Evolutionary conservation across 352 stramenopile genomes (phyloP), one percentile per base, ranked within the genome.

Genomic region (Phytophthora nicotianae): DNA sequence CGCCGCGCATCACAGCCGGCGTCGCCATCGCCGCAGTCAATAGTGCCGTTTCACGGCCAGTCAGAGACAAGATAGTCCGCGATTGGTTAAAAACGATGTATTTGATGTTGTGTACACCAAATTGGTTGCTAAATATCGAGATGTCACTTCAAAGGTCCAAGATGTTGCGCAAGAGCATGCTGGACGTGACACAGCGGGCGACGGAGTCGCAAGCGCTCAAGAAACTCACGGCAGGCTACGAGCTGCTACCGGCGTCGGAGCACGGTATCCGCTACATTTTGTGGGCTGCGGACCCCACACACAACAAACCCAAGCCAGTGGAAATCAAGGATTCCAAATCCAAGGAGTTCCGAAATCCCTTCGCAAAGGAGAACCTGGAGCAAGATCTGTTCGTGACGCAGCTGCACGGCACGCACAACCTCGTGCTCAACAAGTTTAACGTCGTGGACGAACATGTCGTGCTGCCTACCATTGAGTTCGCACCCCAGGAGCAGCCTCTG

Each of bases 371-470:
- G 45, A 75, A 90, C 43, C 58, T 92, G 14, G 86, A 94, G 56
- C 54, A 73, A 21, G 86, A 92, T 52, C 56, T 94, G 8, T 89
- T 91, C 35, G 57, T 94, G 19, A 62, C 67, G 23, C 74, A 79
- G 42, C 57, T 94, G 24, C 72, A 91, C 50, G 80, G 62, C 42
- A 86, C 81, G 23, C 83, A 94, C 69, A 90, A 91, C 68, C 72
- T 94, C 52, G 74, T 93, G 51, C 75, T 94, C 35, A 93, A 94
- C 65, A 94, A 94, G 65, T 94, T 91, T 46, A 83, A 76, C 10
- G 69, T 94, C 24, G 83, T 90, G 29, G 80, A 92, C 45, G 83
- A 91, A 54, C 86, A 93, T 46, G 77, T 92, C 56, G 83, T 94
- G 57, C 73, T 94, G 23, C 56, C 80, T 46, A 94, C 86, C 4